These are phyloP conservation scores for Cryptococcus neoformans DNA, from an alignment of 1,284 basidiomycete species.

Conservation along the genomic window DNA sequence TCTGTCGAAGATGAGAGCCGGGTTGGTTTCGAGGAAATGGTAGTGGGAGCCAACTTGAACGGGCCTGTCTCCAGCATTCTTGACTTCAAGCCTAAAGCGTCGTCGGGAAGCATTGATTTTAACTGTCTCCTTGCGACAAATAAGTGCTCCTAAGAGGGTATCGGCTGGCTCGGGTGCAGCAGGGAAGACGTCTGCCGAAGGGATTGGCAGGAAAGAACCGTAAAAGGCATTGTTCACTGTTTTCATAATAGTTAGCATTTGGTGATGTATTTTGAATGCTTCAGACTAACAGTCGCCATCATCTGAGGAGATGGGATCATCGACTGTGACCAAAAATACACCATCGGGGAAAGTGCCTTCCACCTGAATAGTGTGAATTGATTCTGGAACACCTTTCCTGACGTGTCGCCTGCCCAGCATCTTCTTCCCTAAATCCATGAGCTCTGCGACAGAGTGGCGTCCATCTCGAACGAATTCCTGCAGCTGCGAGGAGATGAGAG, in stretches of 20 bases:
- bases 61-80: constrained; percentile 90
- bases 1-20: constrained; percentile 78
- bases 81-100: constrained; percentile 71
- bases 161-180: constrained; percentile 52
- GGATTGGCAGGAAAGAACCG: constrained; percentile 86
- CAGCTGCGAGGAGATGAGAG: constrained; percentile 84
- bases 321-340: constrained; percentile 91
- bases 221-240: constrained; percentile 73
- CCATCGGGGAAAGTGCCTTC: constrained; percentile 90
- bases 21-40: constrained; percentile 88
- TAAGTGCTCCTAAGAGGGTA: constrained; percentile 68
- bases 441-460: constrained; percentile 73
- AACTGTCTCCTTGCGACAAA: constrained; percentile 66
- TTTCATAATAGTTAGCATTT: neutral
- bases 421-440: constrained; percentile 90
- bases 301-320: constrained; percentile 86
- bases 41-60: constrained; percentile 96
- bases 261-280: neutral
- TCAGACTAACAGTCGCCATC: constrained; percentile 58
- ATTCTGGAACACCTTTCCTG: constrained; percentile 52
- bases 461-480: constrained; percentile 98
- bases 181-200: constrained; percentile 64
- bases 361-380: constrained; percentile 78
- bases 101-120: constrained; percentile 69
- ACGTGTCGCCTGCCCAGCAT: constrained; percentile 88